Base-by-base conservation (phyloP, 163 green algal genomes). In the Chlamydomonas reinhardtii region DNA sequence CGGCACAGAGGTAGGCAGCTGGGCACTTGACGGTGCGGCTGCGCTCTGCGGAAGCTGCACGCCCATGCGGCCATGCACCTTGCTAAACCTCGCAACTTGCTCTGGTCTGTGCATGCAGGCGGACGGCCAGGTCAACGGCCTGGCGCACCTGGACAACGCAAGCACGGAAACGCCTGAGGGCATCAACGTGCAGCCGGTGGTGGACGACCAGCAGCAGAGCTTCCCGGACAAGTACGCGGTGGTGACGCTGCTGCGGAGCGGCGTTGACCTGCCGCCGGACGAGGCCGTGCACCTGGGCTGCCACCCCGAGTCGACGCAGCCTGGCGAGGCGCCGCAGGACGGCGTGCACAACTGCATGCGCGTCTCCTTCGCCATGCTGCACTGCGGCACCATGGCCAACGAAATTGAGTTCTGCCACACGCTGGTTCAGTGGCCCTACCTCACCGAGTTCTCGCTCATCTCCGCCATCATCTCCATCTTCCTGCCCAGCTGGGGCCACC, bases 351-450 rank as follows among this genome's bases (percentile, higher is more conserved):
- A 70, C n/a, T 83, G 59, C 73, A 17, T 77, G 31, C 74, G 74
- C 22, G 32, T 83, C 34, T 73, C 70, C 17, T 86, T 97, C 25
- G 90, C 83, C 17, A 89, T 96, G 78, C 68, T 95, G 32, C 52
- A 87, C 35, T 93, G 96, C 70, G 92, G 91, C 35, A 97, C 94
- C 17, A 92, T 96, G 80, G 91, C 91, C 19, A 88, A 94, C 59
- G 95, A 98, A 86, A 87, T 96, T 8, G 81, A 91, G 70, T 24
- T 90, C 27, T 91, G 90, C 81, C 78, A 95, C 72, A 87, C 91
- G 9, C 79, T 96, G 52, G 15, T 96, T 34, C 92, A 96, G 76
- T 98, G 96, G 96, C 96, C 96, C 8, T 98, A 97, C 91, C 92
- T 97, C 54, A 87, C 93, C 1, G 96, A 98, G 83, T 90, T 96